phyloP scores from a whole-genome alignment of 371 early-diverging fungal genomes.

The Apophysomyces elegans region DNA sequence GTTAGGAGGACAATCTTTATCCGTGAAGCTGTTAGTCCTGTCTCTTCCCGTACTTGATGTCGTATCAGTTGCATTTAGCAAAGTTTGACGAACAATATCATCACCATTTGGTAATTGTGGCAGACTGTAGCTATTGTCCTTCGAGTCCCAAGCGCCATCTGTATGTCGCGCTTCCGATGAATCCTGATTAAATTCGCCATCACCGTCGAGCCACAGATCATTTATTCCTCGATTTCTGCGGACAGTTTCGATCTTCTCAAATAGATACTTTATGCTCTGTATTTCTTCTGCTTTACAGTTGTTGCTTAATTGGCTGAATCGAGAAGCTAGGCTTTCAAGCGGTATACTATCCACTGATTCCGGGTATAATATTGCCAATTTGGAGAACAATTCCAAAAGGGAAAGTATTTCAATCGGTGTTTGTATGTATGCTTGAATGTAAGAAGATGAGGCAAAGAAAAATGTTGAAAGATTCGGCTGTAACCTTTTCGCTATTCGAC shows the following conservation, averaged over 20 bases:
- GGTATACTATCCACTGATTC: conserved; percentile 14
- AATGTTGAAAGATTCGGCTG: conserved; percentile 4
- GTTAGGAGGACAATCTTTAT: neutral
- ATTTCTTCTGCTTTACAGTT: conserved; percentile 1
- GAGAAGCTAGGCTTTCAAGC: neutral
- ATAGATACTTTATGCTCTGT: conserved; percentile 4
- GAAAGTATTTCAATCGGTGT: conserved; percentile 23
- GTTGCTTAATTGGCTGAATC: conserved; percentile 2
- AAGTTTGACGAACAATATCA: neutral
- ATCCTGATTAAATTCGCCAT: neutral
- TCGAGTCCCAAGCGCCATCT: neutral
- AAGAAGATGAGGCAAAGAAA: neutral
- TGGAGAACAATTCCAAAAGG: conserved; percentile 10
- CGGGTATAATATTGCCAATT: conserved; percentile 2
- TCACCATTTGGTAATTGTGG: conserved; percentile 1
- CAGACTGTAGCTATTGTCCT: neutral
- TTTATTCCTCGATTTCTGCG: neutral
- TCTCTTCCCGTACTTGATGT: neutral
- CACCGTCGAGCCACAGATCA: neutral
- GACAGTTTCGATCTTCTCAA: neutral
- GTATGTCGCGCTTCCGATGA: conserved; percentile 12
- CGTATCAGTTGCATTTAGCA: neutral
- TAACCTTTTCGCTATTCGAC: neutral
- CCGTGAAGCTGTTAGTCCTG: conserved; percentile 12
- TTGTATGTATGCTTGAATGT: conserved; percentile 15